Evolutionary conservation across 108 stramenopile genomes (phyloP), one percentile per base, ranked within the genome.

Genomic region (Cyclotella distinguenda): DNA sequence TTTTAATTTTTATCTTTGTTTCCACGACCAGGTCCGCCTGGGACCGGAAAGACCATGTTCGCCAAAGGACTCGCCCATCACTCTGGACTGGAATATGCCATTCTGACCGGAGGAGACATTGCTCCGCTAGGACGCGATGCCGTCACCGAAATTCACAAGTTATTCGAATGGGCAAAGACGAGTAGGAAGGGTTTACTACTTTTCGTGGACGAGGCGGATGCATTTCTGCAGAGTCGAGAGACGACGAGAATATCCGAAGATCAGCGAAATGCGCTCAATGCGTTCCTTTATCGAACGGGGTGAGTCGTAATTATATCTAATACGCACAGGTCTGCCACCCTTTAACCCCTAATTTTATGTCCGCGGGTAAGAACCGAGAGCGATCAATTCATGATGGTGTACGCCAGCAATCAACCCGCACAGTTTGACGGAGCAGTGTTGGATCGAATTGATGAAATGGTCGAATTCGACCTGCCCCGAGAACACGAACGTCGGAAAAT

Each of bases 371-470:
- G 91, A 71, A 92, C 90, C 12, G 94, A 95, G 68, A 94, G 90
- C 62, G 90, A 96, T 73, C 89, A 99, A 64, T 96, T 99, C 78
- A 99, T 99, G 99, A 90, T 99, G 86, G 97, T 99, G 21, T 96
- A 96, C 64, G 99, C 99, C 6, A 95, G 94, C 67, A 99, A 99
- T 80, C 96, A 97, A 68, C 97, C 99, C 22, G 79, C 88, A 34
- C 96, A 98, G 64, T 97, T 99, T 63, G 99, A 99, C 68, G 86
- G 84, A 65, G 99, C 99, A 23, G 82, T 99, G 46, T 79, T 94
- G 80, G 99, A 99, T 86, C 98, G 99, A 79, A 88, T 98, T 51
- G 99, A 99, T 80, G 99, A 99, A 84, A 97, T 97, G 90, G 96
- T 99, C 9, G 93, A 90, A 59, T 98, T 99, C 66, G 87, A 81